phyloP scores from a whole-genome alignment of 441 rosid species.

The Mallotus japonicus region DNA sequence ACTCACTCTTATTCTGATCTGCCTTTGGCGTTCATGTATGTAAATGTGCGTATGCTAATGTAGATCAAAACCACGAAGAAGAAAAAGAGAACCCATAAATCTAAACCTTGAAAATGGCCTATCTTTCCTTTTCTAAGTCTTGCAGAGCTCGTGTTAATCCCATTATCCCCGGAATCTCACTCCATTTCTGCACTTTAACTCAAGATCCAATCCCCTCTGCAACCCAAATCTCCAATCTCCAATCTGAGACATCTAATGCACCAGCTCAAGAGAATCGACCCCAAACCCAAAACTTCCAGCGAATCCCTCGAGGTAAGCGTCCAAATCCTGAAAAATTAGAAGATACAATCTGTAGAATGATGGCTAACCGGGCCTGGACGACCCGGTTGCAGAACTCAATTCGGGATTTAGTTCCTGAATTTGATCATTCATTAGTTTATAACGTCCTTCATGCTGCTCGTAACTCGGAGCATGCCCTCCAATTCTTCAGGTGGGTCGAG shows the following conservation, averaged over 20 bases:
- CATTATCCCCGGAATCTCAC: background rate
- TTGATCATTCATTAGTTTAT: constrained; percentile 72
- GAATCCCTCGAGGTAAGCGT: constrained; percentile 48
- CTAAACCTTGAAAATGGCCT: background rate
- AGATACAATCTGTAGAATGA: constrained; percentile 78
- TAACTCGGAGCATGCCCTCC: constrained; percentile 78
- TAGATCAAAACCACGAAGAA: background rate
- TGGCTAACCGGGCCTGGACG: constrained; percentile 82
- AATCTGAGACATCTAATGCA: constrained; percentile 9
- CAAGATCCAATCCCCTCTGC: constrained; percentile 23
- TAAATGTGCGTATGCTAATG: background rate
- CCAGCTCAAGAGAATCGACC: constrained; percentile 12
- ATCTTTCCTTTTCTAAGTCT: background rate
- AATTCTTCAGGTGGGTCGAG: constrained; percentile 91
- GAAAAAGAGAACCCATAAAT: background rate
- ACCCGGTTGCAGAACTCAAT: constrained; percentile 86
- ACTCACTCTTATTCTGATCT: background rate
- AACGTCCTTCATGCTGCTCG: constrained; percentile 73
- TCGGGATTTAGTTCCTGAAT: constrained; percentile 66
- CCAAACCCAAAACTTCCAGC: constrained; percentile 14
- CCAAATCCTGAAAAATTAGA: constrained; percentile 63
- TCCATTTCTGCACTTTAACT: constrained; percentile 43
- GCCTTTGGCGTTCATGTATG: too few relatives aligned
- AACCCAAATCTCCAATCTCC: constrained; percentile 15
- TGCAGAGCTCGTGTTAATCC: background rate